A percentile compares a stretch with the other conserved stretches of the same genome.
Evolutionary conservation across 208 protist genomes (phyloP).

Genomic region (Naegleria fowleri): DNA sequence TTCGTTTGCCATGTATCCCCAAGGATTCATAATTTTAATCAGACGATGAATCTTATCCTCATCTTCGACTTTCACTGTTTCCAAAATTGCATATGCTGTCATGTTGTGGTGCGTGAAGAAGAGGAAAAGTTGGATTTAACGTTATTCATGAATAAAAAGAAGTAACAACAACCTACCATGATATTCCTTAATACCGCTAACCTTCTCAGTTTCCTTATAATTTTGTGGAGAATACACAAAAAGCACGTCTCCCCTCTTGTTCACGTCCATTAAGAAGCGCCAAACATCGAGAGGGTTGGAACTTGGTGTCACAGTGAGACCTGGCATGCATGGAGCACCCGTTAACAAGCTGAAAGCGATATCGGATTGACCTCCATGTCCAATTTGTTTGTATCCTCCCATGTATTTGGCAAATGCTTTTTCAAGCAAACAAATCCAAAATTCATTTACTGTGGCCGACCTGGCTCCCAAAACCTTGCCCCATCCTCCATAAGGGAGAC

Average conservation of each 20-base stretch:
- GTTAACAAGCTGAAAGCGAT: neutral
- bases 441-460: constrained; percentile 46
- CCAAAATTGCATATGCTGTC: neutral
- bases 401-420: constrained; percentile 84
- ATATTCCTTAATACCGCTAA: neutral
- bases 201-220: neutral
- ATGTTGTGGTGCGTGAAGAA: too few relatives aligned
- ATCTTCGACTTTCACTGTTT: neutral
- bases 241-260: neutral
- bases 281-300: neutral
- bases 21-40: neutral
- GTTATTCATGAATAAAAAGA: too few relatives aligned
- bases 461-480: constrained; percentile 50
- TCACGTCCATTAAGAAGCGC: neutral
- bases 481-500: constrained; percentile 58
- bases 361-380: constrained; percentile 42
- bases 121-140: too few relatives aligned
- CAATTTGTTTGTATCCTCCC: constrained; percentile 73
- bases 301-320: neutral
- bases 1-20: too few relatives aligned
- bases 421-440: constrained; percentile 68
- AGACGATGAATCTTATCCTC: neutral
- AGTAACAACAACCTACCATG: neutral
- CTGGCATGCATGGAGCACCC: too few relatives aligned
- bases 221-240: neutral